phyloP scores from a whole-genome alignment of 257 asterid species.

The Przewalskia tangutica region DNA sequence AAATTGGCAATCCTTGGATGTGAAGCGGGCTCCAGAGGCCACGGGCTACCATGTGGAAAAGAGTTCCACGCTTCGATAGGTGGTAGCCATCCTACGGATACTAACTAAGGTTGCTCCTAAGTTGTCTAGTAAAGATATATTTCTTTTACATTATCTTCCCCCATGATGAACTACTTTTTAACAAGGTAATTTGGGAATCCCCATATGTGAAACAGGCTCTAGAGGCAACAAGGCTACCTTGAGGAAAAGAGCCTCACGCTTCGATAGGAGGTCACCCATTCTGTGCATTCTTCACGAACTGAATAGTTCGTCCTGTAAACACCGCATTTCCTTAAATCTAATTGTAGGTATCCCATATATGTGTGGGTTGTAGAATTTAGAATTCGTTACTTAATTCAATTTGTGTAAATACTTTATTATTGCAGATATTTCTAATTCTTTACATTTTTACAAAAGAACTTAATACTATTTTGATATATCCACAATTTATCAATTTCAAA shows the following conservation, averaged over 20 bases:
- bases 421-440: neutral
- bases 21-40: neutral
- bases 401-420: neutral
- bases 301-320: neutral
- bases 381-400: neutral
- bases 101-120: neutral
- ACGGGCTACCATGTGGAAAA: neutral
- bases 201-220: neutral
- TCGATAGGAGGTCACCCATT: neutral
- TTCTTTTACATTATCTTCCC: neutral
- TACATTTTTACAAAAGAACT: neutral
- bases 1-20: neutral
- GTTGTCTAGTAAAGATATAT: neutral
- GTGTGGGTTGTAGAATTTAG: neutral
- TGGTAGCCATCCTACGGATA: neutral
- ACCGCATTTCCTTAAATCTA: neutral
- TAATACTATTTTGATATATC: neutral
- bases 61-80: neutral
- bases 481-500: neutral
- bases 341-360: neutral
- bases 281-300: neutral
- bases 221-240: neutral
- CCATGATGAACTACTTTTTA: neutral
- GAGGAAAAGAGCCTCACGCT: neutral
- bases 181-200: neutral